These are phyloP conservation scores for Phytophthora multivora DNA, from an alignment of 352 stramenopile genomes.

Conservation along the genomic window DNA sequence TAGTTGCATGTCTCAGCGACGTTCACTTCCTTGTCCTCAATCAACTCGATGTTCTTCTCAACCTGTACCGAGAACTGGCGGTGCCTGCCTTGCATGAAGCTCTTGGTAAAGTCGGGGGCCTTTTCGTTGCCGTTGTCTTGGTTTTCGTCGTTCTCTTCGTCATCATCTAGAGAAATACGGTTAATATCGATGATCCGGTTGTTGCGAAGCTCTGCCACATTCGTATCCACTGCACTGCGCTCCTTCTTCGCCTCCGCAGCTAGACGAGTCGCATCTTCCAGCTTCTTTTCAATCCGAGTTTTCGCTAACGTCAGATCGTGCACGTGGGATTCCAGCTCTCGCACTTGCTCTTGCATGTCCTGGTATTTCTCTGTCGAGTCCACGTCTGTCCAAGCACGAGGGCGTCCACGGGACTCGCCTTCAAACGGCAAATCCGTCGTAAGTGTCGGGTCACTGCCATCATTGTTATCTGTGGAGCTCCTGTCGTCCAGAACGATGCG, in stretches of 20 bases:
- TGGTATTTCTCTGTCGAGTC: conserved; percentile 56
- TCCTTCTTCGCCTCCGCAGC: conserved; percentile 40
- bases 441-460: conserved; percentile 16
- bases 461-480: conserved; percentile 21
- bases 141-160: conserved; percentile 46
- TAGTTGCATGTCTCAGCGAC: conserved; percentile 76
- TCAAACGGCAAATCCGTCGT: conserved; percentile 36
- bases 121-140: conserved; percentile 33
- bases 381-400: conserved; percentile 69
- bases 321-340: conserved; percentile 69
- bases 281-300: conserved; percentile 52
- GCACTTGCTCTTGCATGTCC: conserved; percentile 72
- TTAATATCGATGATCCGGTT: conserved; percentile 74
- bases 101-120: conserved; percentile 21
- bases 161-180: conserved; percentile 60
- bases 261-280: conserved; percentile 40
- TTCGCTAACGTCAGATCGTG: conserved; percentile 67
- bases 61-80: conserved; percentile 32
- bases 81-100: conserved; percentile 19
- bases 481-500: conserved; percentile 16
- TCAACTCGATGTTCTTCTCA: conserved; percentile 35
- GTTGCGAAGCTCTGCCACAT: conserved; percentile 49
- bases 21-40: conserved; percentile 63
- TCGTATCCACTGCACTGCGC: conserved; percentile 45
- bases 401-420: conserved; percentile 43